Evolutionary conservation across 2,329 filamentous ascomycete genomes (phyloP).

Genomic region (Diplodia sapinea): DNA sequence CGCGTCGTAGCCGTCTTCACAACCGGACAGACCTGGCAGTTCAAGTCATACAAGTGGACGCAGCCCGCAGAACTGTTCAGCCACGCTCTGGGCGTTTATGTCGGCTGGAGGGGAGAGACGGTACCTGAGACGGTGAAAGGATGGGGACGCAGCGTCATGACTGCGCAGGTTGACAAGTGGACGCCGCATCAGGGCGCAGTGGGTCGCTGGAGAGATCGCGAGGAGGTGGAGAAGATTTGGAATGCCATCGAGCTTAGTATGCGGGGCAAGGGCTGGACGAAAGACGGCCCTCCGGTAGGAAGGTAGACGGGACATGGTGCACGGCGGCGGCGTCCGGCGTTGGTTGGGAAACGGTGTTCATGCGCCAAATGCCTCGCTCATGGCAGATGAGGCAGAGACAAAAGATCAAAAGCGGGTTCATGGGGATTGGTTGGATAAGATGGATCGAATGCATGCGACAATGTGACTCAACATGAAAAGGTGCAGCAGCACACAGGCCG

Average conservation of each 20-base stretch:
- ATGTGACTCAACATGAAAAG: not conserved
- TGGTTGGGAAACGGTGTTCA: conserved; percentile 17
- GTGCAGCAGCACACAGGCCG: not conserved
- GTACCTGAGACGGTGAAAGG: conserved; percentile 76
- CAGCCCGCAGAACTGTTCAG: conserved; percentile 86
- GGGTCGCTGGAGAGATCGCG: conserved; percentile 81
- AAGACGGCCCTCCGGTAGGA: conserved; percentile 58
- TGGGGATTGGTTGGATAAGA: not conserved
- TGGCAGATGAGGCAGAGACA: not conserved
- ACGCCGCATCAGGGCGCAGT: conserved; percentile 56
- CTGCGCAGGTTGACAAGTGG: conserved; percentile 84
- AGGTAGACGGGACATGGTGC: not conserved
- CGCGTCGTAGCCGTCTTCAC: conserved; percentile 96
- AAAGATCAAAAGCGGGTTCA: conserved; percentile 16
- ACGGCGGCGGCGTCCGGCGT: conserved; percentile 28
- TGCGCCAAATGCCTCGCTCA: conserved; percentile 13
- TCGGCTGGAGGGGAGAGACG: conserved; percentile 88
- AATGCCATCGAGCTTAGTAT: conserved; percentile 85
- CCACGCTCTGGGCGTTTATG: conserved; percentile 83
- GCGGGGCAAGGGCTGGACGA: conserved; percentile 81
- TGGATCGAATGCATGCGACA: not conserved
- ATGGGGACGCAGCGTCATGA: conserved; percentile 85
- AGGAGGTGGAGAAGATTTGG: conserved; percentile 94
- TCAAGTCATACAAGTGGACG: conserved; percentile 97
- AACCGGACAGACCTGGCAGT: conserved; percentile 97